phyloP scores from a whole-genome alignment of 202 grass and related monocot genomes.

The Carex arenaria region DNA sequence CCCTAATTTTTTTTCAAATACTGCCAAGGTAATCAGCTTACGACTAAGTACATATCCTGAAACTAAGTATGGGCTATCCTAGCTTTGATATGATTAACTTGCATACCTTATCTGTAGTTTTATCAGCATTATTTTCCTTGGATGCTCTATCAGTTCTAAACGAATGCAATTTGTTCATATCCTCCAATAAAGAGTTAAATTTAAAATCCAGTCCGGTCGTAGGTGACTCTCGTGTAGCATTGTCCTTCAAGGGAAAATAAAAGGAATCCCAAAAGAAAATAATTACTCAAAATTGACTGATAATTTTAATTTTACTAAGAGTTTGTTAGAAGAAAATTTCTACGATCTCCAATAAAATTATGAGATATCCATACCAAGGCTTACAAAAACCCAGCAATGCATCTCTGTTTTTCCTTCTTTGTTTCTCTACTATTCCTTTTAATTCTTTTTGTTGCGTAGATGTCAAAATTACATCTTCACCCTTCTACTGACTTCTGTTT shows the following conservation, averaged over 20 bases:
- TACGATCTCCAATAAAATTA: background rate
- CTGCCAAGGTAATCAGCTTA: background rate
- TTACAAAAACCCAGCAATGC: background rate
- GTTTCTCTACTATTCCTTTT: background rate
- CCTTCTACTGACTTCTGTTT: too few relatives aligned
- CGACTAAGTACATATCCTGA: background rate
- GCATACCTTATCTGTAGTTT: conserved; percentile 36
- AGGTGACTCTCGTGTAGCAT: background rate
- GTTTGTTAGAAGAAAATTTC: background rate
- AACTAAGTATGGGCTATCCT: background rate
- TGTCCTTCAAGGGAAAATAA: background rate
- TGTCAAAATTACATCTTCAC: too few relatives aligned
- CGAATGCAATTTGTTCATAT: background rate
- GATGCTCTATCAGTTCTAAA: background rate
- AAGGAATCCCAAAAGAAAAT: background rate
- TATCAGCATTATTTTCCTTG: conserved; percentile 25
- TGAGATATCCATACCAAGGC: background rate
- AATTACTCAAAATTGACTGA: background rate
- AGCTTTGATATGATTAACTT: background rate
- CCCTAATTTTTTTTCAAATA: background rate
- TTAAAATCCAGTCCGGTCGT: background rate
- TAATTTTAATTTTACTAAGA: background rate
- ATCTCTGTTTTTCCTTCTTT: background rate
- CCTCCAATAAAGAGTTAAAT: conserved; percentile 5
- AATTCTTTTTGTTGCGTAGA: too few relatives aligned